A percentile compares a stretch with the other conserved stretches of the same genome.
Evolutionary conservation across 179 eudicot species (phyloP).

Genomic region (Amaranthus tricolor): DNA sequence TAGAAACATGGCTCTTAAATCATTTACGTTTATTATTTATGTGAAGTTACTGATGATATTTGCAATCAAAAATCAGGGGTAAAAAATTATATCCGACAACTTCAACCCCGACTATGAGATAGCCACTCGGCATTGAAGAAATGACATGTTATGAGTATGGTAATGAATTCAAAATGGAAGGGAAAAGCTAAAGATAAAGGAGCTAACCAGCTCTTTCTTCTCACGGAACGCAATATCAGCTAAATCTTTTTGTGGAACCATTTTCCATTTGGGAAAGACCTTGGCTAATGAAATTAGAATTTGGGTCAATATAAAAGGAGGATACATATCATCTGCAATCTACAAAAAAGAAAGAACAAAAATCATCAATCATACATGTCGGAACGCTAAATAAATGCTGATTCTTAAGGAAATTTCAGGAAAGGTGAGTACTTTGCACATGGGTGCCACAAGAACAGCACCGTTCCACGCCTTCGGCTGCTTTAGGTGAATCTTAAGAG

Average conservation of each 20-base stretch:
- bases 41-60: too few species aligned
- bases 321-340: conserved; percentile 95
- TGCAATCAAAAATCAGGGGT: too few species aligned
- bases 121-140: not conserved
- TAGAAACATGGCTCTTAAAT: too few species aligned
- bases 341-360: conserved; percentile 27
- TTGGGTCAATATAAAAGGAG: conserved; percentile 63
- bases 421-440: conserved; percentile 76
- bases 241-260: conserved; percentile 74
- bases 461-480: conserved; percentile 90
- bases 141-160: not conserved
- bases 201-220: conserved; percentile 68
- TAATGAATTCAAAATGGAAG: not conserved
- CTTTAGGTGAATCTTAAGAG: conserved; percentile 83
- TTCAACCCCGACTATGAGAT: not conserved
- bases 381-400: not conserved
- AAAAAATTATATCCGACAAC: too few species aligned
- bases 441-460: conserved; percentile 91
- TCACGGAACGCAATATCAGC: conserved; percentile 81
- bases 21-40: too few species aligned
- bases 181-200: not conserved
- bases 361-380: conserved; percentile 2
- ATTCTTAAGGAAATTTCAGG: not conserved
- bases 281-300: conserved; percentile 63
- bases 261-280: conserved; percentile 66